Evolutionary conservation across 176 grass and related monocot species (phyloP), one percentile per base, ranked within the genome.

Genomic region (Alloteropsis semialata): DNA sequence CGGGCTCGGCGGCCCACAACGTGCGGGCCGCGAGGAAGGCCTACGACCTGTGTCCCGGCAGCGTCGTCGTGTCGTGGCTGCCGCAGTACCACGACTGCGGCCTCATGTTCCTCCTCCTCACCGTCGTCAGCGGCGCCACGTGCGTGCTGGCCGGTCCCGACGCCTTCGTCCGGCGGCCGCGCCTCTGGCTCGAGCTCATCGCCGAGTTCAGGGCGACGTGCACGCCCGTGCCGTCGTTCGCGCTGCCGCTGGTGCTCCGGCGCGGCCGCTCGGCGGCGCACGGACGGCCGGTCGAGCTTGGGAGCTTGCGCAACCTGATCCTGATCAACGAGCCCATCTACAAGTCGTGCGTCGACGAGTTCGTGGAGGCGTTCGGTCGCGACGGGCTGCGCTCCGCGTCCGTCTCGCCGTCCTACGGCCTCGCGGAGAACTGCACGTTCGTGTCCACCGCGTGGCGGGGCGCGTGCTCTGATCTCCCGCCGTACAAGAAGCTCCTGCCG

Each of bases 61-160:
- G 86, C 76, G 57, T 86, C 10, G 70, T 89, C 37, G 88, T 88
- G 54, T 89, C 92, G 70, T 94, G 88, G 88, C 82, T 91, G 70
- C 92, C 76, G 13, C 82, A 81, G 83, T 91, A 91, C 76, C 92
- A 94, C 58, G 89, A 91, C 80, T 91, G 89, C 69, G 86, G 89
- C 86, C 86, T 94, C 63, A 81, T 94, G 92, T 91, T 91, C 66
- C 86, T 89, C 6, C 91, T 94, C 45, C 86, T 91, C 65, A 87
- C 92, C 70, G 80, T 91, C 64, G 83, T 88, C 70, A 16, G 86
- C 32, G 86, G 86, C 25, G 86, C 92, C 41, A 94, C 83, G 2
- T 86, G 86, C 83, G 83, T 89, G 48, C 79, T 91, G 0, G 32
- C 92, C 21, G 76, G 88, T 2, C 88, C 88, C 4, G 28, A 10